Evolutionary conservation across 2,329 filamentous ascomycete genomes (phyloP).

Genomic region (Blastomyces silverae): DNA sequence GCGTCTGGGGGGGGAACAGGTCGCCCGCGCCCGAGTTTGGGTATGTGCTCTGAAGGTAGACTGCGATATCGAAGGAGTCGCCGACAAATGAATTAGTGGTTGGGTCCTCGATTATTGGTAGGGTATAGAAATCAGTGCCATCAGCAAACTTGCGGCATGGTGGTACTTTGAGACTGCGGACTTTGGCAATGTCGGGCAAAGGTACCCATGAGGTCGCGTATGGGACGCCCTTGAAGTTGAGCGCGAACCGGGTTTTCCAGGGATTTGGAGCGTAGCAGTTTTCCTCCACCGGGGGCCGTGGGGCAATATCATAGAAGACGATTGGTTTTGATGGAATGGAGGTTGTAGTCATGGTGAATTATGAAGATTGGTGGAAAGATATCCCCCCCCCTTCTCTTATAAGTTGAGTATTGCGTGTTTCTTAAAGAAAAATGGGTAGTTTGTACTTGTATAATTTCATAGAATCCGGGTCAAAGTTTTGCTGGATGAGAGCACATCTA

Average conservation of each 20-base stretch:
- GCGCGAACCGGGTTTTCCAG: conserved; percentile 46
- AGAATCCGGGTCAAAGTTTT: too few species aligned
- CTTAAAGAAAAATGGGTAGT: too few species aligned
- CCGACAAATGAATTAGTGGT: conserved; percentile 43
- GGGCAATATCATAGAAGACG: conserved; percentile 46
- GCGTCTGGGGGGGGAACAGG: conserved; percentile 44
- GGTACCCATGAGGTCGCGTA: conserved; percentile 50
- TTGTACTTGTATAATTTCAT: too few species aligned
- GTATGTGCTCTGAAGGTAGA: conserved; percentile 51
- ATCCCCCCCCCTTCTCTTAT: background rate
- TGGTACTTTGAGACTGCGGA: conserved; percentile 46
- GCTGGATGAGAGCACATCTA: too few species aligned
- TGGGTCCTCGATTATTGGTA: conserved; percentile 52
- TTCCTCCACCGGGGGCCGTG: conserved; percentile 29
- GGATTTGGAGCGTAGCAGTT: conserved; percentile 44
- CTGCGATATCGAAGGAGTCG: conserved; percentile 61
- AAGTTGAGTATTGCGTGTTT: background rate
- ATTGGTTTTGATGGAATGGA: conserved; percentile 23
- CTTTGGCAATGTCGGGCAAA: conserved; percentile 47
- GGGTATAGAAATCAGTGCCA: conserved; percentile 53
- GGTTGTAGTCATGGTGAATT: background rate
- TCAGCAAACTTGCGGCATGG: conserved; percentile 51
- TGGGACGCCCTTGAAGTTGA: conserved; percentile 46
- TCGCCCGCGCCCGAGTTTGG: conserved; percentile 42
- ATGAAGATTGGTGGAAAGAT: background rate